Base-by-base conservation (phyloP, 768 basidiomycete genomes). In the Amyloporia xantha region DNA sequence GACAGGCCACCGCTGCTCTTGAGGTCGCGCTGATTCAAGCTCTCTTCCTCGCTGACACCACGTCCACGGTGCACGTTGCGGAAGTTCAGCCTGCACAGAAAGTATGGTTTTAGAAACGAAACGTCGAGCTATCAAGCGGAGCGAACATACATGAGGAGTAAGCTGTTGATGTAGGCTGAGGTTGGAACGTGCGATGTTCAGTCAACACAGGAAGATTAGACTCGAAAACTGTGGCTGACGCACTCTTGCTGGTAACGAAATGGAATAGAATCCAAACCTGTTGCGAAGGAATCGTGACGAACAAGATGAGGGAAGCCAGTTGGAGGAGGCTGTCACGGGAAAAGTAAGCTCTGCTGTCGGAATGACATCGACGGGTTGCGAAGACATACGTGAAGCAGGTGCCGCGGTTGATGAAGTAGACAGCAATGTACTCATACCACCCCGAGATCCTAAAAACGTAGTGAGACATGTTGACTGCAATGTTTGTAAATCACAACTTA, bases 1-100 rank as follows among this genome's bases (percentile, higher is more conserved):
- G 25, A 51, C 33, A 28, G 42, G 35, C 45, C 40, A 25, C 49
- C 37, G 5, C 36, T 23, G 37, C 33, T 46, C 39, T 48, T 48
- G 25, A 45, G 41, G 45, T 47, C 47, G 44, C 46, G 40, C 47
- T 54, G 57, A 48, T 56, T 59, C 24, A 55, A 13, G 48, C 44
- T 52, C 20, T 55, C 56, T 26, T 60, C 59, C 43, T 60, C 59
- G 21, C 54, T 43, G 15, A 60, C 40, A n/a, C 59, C 59, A 25
- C 53, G 56, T 12, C 59, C 59, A 20, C 47, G 56, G 44, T 49
- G 50, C 3, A 56, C 44, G 42, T 53, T 48, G 44, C 59, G 59
- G 50, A 56, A 55, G 53, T 60, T 60, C 15, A 60, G 49, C 50
- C 56, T 57, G 26, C 5, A n/a, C 7, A 15, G 12, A 35, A 12